Conservation (phyloP, 257 asterid species). For the Linderniella brevidens region DNA sequence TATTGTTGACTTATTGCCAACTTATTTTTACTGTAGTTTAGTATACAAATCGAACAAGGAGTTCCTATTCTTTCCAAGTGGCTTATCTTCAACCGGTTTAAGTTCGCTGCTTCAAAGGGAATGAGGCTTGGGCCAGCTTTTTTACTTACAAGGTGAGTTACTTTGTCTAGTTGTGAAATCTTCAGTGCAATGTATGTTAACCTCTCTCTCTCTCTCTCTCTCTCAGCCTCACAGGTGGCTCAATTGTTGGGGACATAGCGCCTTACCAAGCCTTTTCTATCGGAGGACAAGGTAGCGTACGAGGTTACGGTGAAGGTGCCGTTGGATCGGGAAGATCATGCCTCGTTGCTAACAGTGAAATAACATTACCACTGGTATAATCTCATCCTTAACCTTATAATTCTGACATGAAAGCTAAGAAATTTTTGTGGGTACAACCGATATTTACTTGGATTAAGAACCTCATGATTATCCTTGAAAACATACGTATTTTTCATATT, state of each 20-base stretch:
- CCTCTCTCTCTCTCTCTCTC: slow-evolving; percentile 2
- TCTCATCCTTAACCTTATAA: background rate
- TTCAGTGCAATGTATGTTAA: too few relatives aligned
- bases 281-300: slow-evolving; percentile 82
- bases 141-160: slow-evolving; percentile 63
- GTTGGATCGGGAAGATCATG: slow-evolving; percentile 89
- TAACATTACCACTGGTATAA: slow-evolving; percentile 73
- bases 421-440: background rate
- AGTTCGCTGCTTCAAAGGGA: slow-evolving; percentile 81
- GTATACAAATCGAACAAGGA: slow-evolving; percentile 92
- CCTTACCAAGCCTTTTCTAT: slow-evolving; percentile 96
- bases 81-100: slow-evolving; percentile 87
- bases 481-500: too few relatives aligned
- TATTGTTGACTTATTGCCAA: slow-evolving; percentile 6
- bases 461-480: too few relatives aligned
- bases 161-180: slow-evolving; percentile 9
- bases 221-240: slow-evolving; percentile 83
- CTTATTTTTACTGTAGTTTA: slow-evolving; percentile 42
- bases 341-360: slow-evolving; percentile 65
- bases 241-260: slow-evolving; percentile 92
- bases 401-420: background rate
- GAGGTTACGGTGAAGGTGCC: slow-evolving; percentile 97
- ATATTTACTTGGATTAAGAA: background rate
- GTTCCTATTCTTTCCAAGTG: slow-evolving; percentile 82
- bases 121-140: slow-evolving; percentile 76